These are phyloP conservation scores for Zizania palustris DNA, from an alignment of 202 grass and related monocot species.

Conservation along the genomic window DNA sequence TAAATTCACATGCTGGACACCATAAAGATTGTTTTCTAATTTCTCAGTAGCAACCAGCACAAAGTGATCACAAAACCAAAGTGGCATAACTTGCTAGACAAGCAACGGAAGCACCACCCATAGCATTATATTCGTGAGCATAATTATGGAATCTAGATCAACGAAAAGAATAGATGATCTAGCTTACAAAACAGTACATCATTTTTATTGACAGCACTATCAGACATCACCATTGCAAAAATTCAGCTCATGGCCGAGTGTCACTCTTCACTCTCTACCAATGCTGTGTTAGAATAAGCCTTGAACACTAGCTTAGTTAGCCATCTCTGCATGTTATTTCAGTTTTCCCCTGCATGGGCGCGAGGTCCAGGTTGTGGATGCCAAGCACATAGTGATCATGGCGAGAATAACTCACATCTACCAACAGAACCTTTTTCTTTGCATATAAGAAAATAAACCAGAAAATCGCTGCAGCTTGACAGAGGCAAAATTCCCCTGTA, in stretches of 20 bases:
- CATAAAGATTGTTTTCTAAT: not conserved
- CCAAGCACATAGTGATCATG: too few relatives aligned
- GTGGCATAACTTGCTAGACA: not conserved
- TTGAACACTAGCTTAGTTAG: too few relatives aligned
- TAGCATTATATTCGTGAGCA: not conserved
- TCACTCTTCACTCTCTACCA: not conserved
- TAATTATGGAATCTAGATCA: not conserved
- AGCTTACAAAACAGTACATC: not conserved
- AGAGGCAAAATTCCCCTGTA: too few relatives aligned
- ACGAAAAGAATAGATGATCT: not conserved
- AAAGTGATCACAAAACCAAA: not conserved
- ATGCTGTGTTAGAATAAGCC: not conserved
- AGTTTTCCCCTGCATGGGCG: too few relatives aligned
- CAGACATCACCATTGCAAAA: not conserved
- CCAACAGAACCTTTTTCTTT: too few relatives aligned
- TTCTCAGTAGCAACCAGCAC: not conserved
- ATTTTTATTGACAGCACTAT: not conserved
- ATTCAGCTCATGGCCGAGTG: not conserved
- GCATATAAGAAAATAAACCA: too few relatives aligned
- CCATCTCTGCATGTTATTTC: too few relatives aligned
- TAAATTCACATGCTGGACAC: slow-evolving; percentile 3
- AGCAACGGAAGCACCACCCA: not conserved
- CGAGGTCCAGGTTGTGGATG: too few relatives aligned
- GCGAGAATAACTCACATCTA: too few relatives aligned
- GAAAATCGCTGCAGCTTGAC: too few relatives aligned